Evolutionary conservation across 1,139 yeast species (phyloP).

Genomic region (Pichia sp.): DNA sequence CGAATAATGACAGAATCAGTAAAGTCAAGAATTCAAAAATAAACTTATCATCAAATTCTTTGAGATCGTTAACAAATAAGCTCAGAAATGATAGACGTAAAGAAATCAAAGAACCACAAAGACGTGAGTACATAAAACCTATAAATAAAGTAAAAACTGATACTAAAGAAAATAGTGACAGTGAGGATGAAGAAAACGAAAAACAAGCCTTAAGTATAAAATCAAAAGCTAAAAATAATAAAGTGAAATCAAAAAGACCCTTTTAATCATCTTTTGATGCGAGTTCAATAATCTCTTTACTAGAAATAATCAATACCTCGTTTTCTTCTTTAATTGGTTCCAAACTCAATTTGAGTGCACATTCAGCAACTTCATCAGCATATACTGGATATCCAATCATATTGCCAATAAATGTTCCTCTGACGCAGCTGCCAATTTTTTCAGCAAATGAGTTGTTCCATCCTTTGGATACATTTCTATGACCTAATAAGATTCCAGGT

Average conservation of each 20-base stretch:
- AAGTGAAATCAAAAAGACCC: neutral
- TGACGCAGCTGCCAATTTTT: constrained; percentile 27
- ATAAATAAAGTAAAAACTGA: constrained; percentile 2
- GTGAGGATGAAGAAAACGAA: neutral
- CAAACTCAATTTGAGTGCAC: constrained; percentile 28
- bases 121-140: neutral
- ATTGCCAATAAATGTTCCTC: constrained; percentile 29
- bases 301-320: constrained; percentile 17
- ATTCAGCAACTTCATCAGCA: constrained; percentile 43
- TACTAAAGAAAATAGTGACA: neutral
- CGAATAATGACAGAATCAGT: constrained; percentile 9
- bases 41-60: constrained; percentile 23
- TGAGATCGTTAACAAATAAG: constrained; percentile 39
- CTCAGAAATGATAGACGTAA: constrained; percentile 28
- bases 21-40: constrained; percentile 7
- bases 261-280: neutral
- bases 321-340: constrained; percentile 17
- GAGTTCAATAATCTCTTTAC: constrained; percentile 18
- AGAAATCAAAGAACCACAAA: constrained; percentile 2
- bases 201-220: neutral
- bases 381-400: constrained; percentile 32
- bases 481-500: constrained; percentile 65
- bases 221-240: neutral
- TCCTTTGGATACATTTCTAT: constrained; percentile 39
- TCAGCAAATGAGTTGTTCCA: constrained; percentile 25